phyloP scores from a whole-genome alignment of 257 asterid genomes.

The Penstemon davidsonii region DNA sequence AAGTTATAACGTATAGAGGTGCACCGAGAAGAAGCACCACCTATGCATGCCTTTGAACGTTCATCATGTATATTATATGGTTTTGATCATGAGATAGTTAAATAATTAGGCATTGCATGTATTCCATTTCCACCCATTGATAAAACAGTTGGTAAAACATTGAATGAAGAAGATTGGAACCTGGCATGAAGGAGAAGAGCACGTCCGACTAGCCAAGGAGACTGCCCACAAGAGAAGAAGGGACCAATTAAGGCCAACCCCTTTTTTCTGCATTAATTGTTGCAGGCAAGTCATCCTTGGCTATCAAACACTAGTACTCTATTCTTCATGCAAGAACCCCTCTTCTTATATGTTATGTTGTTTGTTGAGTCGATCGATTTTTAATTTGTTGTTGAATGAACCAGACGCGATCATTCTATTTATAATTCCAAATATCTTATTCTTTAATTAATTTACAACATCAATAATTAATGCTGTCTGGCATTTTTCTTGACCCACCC shows the following conservation, averaged over 20 bases:
- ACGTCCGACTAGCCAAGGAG: conserved; percentile 47
- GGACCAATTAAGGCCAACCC: too few species aligned
- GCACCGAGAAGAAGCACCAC: too few species aligned
- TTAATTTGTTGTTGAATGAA: neutral
- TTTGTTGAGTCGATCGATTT: too few species aligned
- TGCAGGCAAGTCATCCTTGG: conserved; percentile 83
- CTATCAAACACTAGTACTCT: conserved; percentile 49
- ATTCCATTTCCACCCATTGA: neutral
- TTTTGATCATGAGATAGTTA: too few species aligned
- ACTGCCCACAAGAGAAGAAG: conserved; percentile 29
- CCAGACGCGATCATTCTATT: conserved; percentile 23
- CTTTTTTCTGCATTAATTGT: too few species aligned
- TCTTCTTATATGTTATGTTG: conserved; percentile 11
- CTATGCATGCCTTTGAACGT: neutral
- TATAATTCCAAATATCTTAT: conserved; percentile 18
- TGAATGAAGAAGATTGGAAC: neutral
- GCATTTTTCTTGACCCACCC: neutral
- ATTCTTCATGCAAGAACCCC: conserved; percentile 38
- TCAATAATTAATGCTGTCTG: too few species aligned
- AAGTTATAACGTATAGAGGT: too few species aligned
- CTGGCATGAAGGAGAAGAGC: conserved; percentile 41
- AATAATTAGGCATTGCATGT: neutral
- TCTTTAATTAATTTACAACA: too few species aligned
- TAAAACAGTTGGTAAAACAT: neutral
- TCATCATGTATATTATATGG: neutral